Evolutionary conservation across 768 basidiomycete genomes (phyloP).

Genomic region (Russula abietina): DNA sequence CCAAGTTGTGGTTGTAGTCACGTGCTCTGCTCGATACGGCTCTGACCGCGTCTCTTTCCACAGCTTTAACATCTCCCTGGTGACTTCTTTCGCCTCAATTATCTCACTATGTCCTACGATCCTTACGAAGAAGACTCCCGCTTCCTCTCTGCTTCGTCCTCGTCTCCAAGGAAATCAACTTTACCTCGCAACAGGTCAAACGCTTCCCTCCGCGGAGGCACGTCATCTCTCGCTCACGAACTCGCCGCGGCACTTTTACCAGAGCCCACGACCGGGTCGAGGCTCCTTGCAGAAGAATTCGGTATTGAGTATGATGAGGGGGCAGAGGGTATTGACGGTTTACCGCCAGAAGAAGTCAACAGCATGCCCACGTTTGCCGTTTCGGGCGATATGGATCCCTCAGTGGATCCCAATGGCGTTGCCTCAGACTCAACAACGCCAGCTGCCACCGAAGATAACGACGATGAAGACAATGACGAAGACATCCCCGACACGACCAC

Average conservation of each 20-base stretch:
- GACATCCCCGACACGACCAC: constrained; percentile 41
- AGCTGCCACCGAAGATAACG: constrained; percentile 30
- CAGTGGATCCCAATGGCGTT: constrained; percentile 12
- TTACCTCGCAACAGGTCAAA: constrained; percentile 40
- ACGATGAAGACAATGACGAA: constrained; percentile 3
- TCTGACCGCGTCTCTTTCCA: not conserved
- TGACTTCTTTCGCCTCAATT: not conserved
- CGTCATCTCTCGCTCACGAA: constrained; percentile 74
- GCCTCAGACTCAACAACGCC: constrained; percentile 9
- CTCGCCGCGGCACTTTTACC: constrained; percentile 84
- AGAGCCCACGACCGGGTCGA: constrained; percentile 72
- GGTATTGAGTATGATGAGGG: constrained; percentile 87
- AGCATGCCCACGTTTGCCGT: constrained; percentile 32
- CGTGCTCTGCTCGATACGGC: not conserved
- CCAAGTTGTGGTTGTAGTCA: too few species aligned
- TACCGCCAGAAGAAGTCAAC: constrained; percentile 18
- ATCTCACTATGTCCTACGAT: constrained; percentile 19
- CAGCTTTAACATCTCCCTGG: not conserved
- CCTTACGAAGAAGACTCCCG: constrained; percentile 26
- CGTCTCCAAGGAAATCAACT: constrained; percentile 29
- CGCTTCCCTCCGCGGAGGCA: constrained; percentile 42
- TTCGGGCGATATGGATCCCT: constrained; percentile 30
- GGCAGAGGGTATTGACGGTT: constrained; percentile 68
- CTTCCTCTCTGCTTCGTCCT: constrained; percentile 29
- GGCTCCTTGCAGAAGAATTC: constrained; percentile 78